These are phyloP conservation scores for Colletotrichum siamense DNA, from an alignment of 2,329 filamentous ascomycete genomes.

Conservation along the genomic window DNA sequence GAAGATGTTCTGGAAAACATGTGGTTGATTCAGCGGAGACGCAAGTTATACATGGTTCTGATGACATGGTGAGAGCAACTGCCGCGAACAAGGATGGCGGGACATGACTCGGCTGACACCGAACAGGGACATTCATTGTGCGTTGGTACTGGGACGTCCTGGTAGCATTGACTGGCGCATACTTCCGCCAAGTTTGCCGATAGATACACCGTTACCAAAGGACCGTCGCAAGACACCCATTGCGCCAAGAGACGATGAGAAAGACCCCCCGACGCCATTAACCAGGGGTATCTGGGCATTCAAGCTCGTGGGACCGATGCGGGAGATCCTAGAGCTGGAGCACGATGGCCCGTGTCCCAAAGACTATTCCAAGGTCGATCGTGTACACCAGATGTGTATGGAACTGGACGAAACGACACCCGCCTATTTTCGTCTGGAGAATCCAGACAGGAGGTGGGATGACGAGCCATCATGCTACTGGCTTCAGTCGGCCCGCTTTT, in stretches of 20 bases:
- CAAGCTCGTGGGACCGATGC: slow-evolving; percentile 52
- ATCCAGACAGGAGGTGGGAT: slow-evolving; percentile 64
- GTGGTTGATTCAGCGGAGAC: slow-evolving; percentile 63
- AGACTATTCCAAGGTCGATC: slow-evolving; percentile 59
- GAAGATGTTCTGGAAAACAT: slow-evolving; percentile 60
- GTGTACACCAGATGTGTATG: slow-evolving; percentile 56
- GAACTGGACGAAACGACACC: slow-evolving; percentile 55
- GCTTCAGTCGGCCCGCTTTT: slow-evolving; percentile 52
- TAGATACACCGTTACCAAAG: slow-evolving; percentile 57
- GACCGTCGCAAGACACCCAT: slow-evolving; percentile 54
- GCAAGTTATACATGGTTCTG: slow-evolving; percentile 59
- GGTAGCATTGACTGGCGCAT: slow-evolving; percentile 58
- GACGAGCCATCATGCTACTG: slow-evolving; percentile 56
- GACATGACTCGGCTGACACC: slow-evolving; percentile 15
- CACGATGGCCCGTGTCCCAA: slow-evolving; percentile 60
- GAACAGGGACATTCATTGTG: slow-evolving; percentile 60
- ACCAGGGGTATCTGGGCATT: slow-evolving; percentile 59
- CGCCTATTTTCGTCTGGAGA: slow-evolving; percentile 56
- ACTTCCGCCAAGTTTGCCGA: slow-evolving; percentile 52
- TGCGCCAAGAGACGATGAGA: slow-evolving; percentile 46
- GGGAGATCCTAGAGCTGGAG: slow-evolving; percentile 61
- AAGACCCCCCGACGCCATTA: slow-evolving; percentile 61
- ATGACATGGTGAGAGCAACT: slow-evolving; percentile 37
- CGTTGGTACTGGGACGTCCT: slow-evolving; percentile 59
- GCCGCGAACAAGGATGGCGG: slow-evolving; percentile 5